Base-by-base conservation (phyloP, 768 basidiomycete species). In the Pleurotus sapidus region DNA sequence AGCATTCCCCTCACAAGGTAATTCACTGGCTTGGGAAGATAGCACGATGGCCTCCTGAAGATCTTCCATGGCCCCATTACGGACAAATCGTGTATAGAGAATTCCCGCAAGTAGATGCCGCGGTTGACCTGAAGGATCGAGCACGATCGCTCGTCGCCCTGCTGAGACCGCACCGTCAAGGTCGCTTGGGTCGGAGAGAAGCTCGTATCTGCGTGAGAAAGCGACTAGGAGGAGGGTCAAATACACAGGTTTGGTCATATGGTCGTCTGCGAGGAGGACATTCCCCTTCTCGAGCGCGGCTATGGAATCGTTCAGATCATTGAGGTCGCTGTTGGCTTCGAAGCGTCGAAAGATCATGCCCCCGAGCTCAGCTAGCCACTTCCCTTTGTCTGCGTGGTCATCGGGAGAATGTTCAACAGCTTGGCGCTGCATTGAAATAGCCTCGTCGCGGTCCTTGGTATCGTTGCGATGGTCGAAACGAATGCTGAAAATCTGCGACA, bases 41-140 rank as follows among this genome's bases (percentile, higher is more conserved):
- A 45, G 5, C 2, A 14, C 14, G n/a, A 58, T 42, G 14, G 57
- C 49, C 24, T 58, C 49, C 7, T 58, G 27, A 20, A 58, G 49
- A 38, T 51, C 39, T 9, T 56, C 30, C 5, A 58, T 45, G 6
- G 50, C 46, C 0, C 50, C 49, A 6, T 23, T 39, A n/a, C 43
- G 49, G 17, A 42, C 9, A 24, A 58, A 58, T 27, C 25, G 6
- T 48, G 57, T 58, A 25, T 45, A 12, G 11, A 45, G 42, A 3
- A 45, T 45, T 17, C 1, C 20, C 15, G n/a, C 42, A 45, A 45
- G 42, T 45, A 23, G 14, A 7, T 45, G n/a, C n/a, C 15, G n/a
- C 42, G n/a, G 7, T n/a, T 45, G 42, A 5, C 20, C 20, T 7
- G 20, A 17, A 7, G 2, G 42, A 45, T n/a, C 11, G 9, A 45